Evolutionary conservation across 257 asterid genomes (phyloP), one percentile per base, ranked within the genome.

Genomic region (Eustoma russellianum): DNA sequence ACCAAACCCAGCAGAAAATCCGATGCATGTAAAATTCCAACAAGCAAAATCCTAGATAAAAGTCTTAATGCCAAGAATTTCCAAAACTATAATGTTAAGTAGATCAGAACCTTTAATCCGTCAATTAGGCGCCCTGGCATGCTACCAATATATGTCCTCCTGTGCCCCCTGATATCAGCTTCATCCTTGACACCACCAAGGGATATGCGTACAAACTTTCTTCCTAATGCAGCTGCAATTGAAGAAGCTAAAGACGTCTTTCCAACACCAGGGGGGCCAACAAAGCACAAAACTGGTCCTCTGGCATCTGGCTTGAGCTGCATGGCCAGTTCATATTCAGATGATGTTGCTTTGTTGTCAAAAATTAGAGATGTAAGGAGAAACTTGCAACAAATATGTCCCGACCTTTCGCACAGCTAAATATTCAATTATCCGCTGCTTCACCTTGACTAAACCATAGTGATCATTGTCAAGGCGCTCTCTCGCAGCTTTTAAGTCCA

Each of bases 221-320:
- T 81, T 60, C 97, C 97, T 78, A 92, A 72, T 68, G 97, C 93
- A 74, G 94, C 75, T 48, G 97, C 95, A 67, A 92, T 85, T 11
- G 99, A 88, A 55, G 99, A 82, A 57, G 97, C 99, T 70, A 92
- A 79, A 61, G 99, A 92, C 50, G 99, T 92, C 84, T 92, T 92
- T 49, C 99, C 99, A 55, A 92, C 95, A 76, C 99, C 99, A 16
- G 97, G 99, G 71, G 99, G 99, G 57, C 99, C 99, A 67, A 92
- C 97, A 74, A 92, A 88, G 74, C 97, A 92, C 85, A 92, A 70
- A 48, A 92, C 82, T 14, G 97, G 99, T 63, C 99, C 97, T 77
- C 91, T 88, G 11, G 97, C 95, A 76, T 92, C 97, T 53, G 97
- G 94, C 77, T 88, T 92, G 64, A 92, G 95, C 99, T 88, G 97